Evolutionary conservation across 306 rosid species (phyloP).

Genomic region (Datisca glomerata): DNA sequence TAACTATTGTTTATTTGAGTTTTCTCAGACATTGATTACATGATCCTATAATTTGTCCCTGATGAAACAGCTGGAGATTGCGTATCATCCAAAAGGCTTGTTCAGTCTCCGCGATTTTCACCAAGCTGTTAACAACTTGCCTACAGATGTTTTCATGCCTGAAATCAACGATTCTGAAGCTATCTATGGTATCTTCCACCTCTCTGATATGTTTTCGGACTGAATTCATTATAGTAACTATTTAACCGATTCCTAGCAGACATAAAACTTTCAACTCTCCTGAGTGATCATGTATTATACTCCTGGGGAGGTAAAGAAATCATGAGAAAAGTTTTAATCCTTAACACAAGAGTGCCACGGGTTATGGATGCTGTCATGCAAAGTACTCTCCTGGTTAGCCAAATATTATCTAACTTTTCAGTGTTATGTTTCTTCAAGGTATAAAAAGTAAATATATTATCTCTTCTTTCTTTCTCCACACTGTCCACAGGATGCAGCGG

Average conservation of each 20-base stretch:
- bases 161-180: conserved; percentile 25
- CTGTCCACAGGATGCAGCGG: conserved; percentile 56
- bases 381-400: conserved; percentile 45
- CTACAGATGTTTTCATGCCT: conserved; percentile 38
- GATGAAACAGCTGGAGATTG: conserved; percentile 43
- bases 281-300: conserved; percentile 50
- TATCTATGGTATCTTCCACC: neutral
- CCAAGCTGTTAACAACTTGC: conserved; percentile 45
- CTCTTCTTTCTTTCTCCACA: neutral
- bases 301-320: conserved; percentile 70
- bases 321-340: conserved; percentile 46
- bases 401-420: conserved; percentile 1
- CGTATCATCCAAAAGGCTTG: conserved; percentile 36
- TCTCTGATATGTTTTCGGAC: neutral
- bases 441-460: neutral
- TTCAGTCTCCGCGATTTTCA: conserved; percentile 64
- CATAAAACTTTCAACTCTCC: conserved; percentile 43
- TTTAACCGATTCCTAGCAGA: conserved; percentile 22
- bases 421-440: conserved; percentile 5
- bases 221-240: neutral
- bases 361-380: conserved; percentile 36
- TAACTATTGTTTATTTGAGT: neutral
- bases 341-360: conserved; percentile 45
- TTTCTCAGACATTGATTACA: neutral
- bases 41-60: neutral